phyloP scores from a whole-genome alignment of 2,329 filamentous ascomycete genomes.

The Cryphonectria nitschkei region DNA sequence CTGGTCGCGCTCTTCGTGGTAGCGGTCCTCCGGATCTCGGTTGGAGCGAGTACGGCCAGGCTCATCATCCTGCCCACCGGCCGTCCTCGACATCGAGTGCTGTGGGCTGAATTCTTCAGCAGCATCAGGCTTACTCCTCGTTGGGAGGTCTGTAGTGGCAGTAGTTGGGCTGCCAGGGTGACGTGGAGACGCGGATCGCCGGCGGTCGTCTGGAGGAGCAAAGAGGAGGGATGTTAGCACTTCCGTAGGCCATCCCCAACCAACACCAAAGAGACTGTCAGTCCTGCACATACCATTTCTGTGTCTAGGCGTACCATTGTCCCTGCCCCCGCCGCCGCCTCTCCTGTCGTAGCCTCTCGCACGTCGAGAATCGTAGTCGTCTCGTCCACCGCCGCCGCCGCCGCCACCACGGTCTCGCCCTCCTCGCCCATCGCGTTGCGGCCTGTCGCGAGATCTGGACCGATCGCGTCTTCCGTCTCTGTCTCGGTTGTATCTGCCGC shows the following conservation, averaged over 20 bases:
- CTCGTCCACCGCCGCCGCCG: neutral
- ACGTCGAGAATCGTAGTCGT: slow-evolving; percentile 22
- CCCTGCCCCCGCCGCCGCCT: slow-evolving; percentile 13
- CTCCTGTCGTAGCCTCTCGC: slow-evolving; percentile 20
- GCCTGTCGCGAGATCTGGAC: slow-evolving; percentile 29
- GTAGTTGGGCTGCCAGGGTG: slow-evolving; percentile 30
- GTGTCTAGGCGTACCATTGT: slow-evolving; percentile 21
- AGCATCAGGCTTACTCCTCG: slow-evolving; percentile 38
- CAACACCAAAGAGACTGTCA: neutral
- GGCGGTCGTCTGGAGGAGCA: slow-evolving; percentile 33
- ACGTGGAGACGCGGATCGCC: slow-evolving; percentile 44
- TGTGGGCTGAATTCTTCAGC: slow-evolving; percentile 25
- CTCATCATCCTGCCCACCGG: slow-evolving; percentile 39
- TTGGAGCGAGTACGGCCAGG: slow-evolving; percentile 29
- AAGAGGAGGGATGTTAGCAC: slow-evolving; percentile 10
- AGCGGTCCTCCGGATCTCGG: slow-evolving; percentile 30
- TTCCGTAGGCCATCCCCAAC: neutral
- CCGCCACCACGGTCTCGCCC: slow-evolving; percentile 17
- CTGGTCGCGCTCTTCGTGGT: slow-evolving; percentile 27
- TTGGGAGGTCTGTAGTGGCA: slow-evolving; percentile 38
- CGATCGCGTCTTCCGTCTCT: slow-evolving; percentile 36
- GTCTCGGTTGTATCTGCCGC: slow-evolving; percentile 34
- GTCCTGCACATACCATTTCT: slow-evolving; percentile 20
- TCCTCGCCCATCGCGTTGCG: slow-evolving; percentile 31
- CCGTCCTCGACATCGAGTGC: slow-evolving; percentile 42